phyloP scores from a whole-genome alignment of 2,329 filamentous ascomycete genomes.

The Dothideomycetes sp. region DNA sequence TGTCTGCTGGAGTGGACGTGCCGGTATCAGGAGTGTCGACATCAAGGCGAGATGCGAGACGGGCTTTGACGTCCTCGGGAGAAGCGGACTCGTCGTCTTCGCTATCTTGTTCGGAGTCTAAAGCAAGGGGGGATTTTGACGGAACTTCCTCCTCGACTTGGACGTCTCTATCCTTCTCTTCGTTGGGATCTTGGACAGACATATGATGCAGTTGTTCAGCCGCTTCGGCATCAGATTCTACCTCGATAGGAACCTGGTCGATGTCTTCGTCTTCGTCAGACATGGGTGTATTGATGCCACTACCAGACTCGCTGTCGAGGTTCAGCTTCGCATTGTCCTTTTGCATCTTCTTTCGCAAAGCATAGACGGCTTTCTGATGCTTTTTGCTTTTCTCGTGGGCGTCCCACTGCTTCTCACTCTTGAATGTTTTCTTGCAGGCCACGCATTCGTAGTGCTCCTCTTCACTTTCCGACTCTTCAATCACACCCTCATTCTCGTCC shows the following conservation, averaged over 20 bases:
- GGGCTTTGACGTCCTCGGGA: constrained; percentile 28
- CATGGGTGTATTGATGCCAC: constrained; percentile 19
- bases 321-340: constrained; percentile 59
- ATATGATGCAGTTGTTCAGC: constrained; percentile 13
- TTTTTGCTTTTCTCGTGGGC: constrained; percentile 96
- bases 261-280: constrained; percentile 20
- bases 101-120: constrained; percentile 4
- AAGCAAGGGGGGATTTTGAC: background rate
- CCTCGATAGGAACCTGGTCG: background rate
- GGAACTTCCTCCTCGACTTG: background rate
- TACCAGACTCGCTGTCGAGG: constrained; percentile 26
- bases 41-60: constrained; percentile 15
- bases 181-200: constrained; percentile 12
- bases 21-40: background rate
- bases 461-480: constrained; percentile 36
- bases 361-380: constrained; percentile 74
- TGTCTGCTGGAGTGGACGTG: constrained; percentile 4
- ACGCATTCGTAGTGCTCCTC: constrained; percentile 51
- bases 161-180: background rate
- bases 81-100: constrained; percentile 32
- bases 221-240: constrained; percentile 7
- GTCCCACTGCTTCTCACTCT: constrained; percentile 85
- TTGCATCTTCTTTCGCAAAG: constrained; percentile 71
- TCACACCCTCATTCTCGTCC: constrained; percentile 39
- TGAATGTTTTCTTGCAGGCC: constrained; percentile 56